A percentile compares a stretch with the other conserved stretches of the same genome.
Conservation (phyloP, 2,329 filamentous ascomycete genomes). For the Phialocephala subalpina region DNA sequence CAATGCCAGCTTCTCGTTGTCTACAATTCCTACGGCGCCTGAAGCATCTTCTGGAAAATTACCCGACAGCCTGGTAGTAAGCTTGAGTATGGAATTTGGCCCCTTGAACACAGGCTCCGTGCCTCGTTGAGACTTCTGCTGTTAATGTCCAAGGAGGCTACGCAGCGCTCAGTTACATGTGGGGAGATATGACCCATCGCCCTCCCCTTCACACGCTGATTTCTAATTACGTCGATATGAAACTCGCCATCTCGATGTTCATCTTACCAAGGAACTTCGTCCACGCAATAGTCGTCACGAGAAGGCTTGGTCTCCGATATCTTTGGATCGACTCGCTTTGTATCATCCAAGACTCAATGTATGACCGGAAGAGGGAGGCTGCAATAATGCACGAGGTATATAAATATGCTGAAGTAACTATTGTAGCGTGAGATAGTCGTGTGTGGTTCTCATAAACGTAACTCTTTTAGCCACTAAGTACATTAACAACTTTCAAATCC, state of each 20-base stretch:
- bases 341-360: slow-evolving; percentile 14
- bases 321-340: slow-evolving; percentile 20
- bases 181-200: slow-evolving; percentile 12
- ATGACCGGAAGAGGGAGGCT: slow-evolving; percentile 15
- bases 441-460: too few relatives aligned
- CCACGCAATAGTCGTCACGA: slow-evolving; percentile 4
- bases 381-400: slow-evolving; percentile 23
- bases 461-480: too few relatives aligned
- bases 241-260: neutral
- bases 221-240: slow-evolving; percentile 16
- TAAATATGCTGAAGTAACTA: slow-evolving; percentile 18
- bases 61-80: neutral
- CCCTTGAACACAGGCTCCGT: slow-evolving; percentile 6
- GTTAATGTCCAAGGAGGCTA: neutral
- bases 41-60: neutral
- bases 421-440: slow-evolving; percentile 16
- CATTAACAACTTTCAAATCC: too few relatives aligned
- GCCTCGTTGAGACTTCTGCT: slow-evolving; percentile 14
- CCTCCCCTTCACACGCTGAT: slow-evolving; percentile 10
- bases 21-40: neutral
- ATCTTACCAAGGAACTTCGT: slow-evolving; percentile 15
- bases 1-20: neutral
- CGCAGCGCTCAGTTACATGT: slow-evolving; percentile 21
- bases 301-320: slow-evolving; percentile 5
- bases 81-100: slow-evolving; percentile 16